A percentile compares a stretch with the other conserved stretches of the same genome.
Evolutionary conservation across 2,329 filamentous ascomycete species (phyloP).

Genomic region (Phialocephala subalpina): DNA sequence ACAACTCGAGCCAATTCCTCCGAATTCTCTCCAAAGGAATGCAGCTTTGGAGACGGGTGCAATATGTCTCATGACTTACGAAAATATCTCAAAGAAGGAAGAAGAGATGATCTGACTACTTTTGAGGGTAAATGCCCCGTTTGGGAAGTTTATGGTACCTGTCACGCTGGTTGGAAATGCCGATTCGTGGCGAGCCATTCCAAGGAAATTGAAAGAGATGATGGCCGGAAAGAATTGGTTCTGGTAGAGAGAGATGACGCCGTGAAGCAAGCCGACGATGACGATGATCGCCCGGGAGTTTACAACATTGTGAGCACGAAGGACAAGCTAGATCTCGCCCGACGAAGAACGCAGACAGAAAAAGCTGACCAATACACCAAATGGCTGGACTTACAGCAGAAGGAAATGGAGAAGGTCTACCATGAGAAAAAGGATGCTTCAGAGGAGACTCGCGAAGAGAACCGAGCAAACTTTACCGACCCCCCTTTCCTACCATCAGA

Average conservation of each 20-base stretch:
- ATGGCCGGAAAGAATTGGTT: slow-evolving; percentile 84
- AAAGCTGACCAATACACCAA: slow-evolving; percentile 78
- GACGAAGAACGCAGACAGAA: slow-evolving; percentile 73
- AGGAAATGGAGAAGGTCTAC: slow-evolving; percentile 56
- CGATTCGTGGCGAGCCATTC: slow-evolving; percentile 90
- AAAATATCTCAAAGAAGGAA: slow-evolving; percentile 83
- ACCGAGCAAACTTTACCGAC: slow-evolving; percentile 83
- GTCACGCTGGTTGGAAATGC: slow-evolving; percentile 91
- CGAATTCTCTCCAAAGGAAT: slow-evolving; percentile 84
- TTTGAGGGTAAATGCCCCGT: slow-evolving; percentile 84
- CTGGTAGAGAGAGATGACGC: slow-evolving; percentile 59
- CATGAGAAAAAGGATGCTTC: slow-evolving; percentile 50
- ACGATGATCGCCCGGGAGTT: slow-evolving; percentile 65
- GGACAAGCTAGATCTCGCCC: slow-evolving; percentile 78
- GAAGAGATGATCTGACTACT: slow-evolving; percentile 79
- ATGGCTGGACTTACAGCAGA: slow-evolving; percentile 77
- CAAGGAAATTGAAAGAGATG: slow-evolving; percentile 77
- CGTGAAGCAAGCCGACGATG: slow-evolving; percentile 42
- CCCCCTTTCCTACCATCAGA: slow-evolving; percentile 90
- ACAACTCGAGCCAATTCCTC: slow-evolving; percentile 73
- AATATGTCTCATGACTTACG: slow-evolving; percentile 85
- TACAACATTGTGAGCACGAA: slow-evolving; percentile 77
- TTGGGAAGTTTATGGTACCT: slow-evolving; percentile 78
- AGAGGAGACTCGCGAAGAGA: slow-evolving; percentile 65
- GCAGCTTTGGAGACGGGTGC: slow-evolving; percentile 82